Percentiles rank a stretch among this genome's conserved stretches.
These are phyloP conservation scores for Rhynchospora pubera DNA, from an alignment of 176 grass and related monocot species.

Conservation along the genomic window DNA sequence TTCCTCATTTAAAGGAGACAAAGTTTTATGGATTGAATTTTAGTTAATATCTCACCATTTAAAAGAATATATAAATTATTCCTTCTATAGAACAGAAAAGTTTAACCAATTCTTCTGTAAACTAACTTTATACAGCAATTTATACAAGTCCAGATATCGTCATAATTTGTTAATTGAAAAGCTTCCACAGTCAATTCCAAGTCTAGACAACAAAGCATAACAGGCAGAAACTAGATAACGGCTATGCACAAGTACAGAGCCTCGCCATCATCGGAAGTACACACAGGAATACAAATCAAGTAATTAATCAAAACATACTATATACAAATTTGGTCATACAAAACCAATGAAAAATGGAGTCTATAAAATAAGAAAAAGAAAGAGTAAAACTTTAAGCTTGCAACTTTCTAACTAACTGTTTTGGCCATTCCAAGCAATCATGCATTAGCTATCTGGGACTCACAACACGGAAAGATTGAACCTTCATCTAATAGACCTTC, in stretches of 20 bases:
- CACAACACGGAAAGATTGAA: neutral
- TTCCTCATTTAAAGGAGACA: neutral
- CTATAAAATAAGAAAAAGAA: constrained; percentile 1
- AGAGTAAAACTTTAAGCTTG: neutral
- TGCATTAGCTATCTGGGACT: neutral
- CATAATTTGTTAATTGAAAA: neutral
- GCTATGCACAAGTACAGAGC: neutral
- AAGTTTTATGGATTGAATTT: neutral
- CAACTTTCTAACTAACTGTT: constrained; percentile 2
- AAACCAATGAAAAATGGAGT: neutral
- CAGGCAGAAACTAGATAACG: neutral
- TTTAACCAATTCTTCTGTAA: neutral
- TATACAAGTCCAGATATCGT: neutral
- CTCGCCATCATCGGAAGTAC: constrained; percentile 7
- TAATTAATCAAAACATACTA: constrained; percentile 2
- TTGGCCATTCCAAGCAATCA: neutral
- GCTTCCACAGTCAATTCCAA: neutral
- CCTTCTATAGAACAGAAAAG: neutral
- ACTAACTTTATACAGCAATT: neutral
- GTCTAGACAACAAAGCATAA: neutral
- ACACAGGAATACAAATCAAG: neutral
- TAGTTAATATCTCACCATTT: neutral
- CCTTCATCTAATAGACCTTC: neutral
- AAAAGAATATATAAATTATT: neutral
- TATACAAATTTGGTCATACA: constrained; percentile 18